Conservation (phyloP, 73 alveolate species). For the Breviolum minutum region DNA sequence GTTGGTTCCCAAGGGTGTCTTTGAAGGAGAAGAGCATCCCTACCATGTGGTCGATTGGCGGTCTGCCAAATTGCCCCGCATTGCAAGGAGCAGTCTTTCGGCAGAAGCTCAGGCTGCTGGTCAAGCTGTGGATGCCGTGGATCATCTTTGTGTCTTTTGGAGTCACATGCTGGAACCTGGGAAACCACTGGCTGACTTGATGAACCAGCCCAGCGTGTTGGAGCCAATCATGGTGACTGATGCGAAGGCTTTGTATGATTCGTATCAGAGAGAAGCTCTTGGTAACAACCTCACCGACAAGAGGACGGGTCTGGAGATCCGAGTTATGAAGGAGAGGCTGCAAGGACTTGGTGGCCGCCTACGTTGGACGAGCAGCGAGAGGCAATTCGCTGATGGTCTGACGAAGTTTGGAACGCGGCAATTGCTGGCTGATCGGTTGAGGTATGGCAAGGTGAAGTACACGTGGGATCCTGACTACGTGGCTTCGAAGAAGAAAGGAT, state of each 20-base stretch:
- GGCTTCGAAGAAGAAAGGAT: not conserved
- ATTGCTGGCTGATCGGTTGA: not conserved
- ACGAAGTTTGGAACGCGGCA: not conserved
- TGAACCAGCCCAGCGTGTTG: not conserved
- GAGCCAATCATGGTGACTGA: not conserved
- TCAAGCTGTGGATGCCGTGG: not conserved
- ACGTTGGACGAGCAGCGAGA: not conserved
- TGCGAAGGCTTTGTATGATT: not conserved
- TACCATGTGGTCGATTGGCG: not conserved
- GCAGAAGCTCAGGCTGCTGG: not conserved
- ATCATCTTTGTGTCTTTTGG: not conserved
- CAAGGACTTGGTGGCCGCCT: not conserved
- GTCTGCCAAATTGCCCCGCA: not conserved
- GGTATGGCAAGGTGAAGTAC: not conserved
- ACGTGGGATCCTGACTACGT: not conserved
- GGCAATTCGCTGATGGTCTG: not conserved
- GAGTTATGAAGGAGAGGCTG: not conserved
- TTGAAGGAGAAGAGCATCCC: not conserved
- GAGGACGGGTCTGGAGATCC: not conserved
- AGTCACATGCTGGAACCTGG: not conserved
- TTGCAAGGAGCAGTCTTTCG: not conserved
- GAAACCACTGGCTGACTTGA: not conserved
- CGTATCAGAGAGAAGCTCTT: not conserved
- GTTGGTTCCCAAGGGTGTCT: no score
- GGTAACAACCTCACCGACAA: not conserved